Percentiles rank a stretch among this genome's conserved stretches.
These are phyloP conservation scores for Phoma sp. DNA, from an alignment of 2,329 filamentous ascomycete species.

Conservation along the genomic window DNA sequence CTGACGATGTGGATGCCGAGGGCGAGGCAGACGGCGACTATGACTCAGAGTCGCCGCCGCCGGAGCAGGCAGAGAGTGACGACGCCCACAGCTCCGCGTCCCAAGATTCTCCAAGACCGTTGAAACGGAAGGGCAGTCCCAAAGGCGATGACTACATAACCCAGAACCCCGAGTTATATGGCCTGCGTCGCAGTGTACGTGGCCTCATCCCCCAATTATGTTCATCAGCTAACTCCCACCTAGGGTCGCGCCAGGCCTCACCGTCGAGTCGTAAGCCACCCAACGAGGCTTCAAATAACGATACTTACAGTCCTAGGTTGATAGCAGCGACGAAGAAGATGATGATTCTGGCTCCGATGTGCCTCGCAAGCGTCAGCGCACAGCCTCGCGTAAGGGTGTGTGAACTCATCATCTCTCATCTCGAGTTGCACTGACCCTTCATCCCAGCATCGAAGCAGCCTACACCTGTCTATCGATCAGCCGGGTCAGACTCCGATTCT, in stretches of 20 bases:
- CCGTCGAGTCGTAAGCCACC: conserved; percentile 63
- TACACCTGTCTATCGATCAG: conserved; percentile 58
- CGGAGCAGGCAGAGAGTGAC: conserved; percentile 51
- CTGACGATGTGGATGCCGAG: conserved; percentile 57
- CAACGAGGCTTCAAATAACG: conserved; percentile 13
- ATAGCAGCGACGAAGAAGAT: conserved; percentile 69
- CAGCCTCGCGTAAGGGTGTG: conserved; percentile 69
- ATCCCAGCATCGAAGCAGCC: conserved; percentile 60
- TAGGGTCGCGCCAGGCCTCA: conserved; percentile 66
- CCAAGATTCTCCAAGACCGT: conserved; percentile 67
- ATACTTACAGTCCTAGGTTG: conserved; percentile 54
- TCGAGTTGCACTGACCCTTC: conserved; percentile 52
- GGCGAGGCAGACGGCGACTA: conserved; percentile 71
- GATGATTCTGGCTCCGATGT: conserved; percentile 71
- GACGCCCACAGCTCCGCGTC: conserved; percentile 71
- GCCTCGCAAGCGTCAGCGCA: conserved; percentile 69
- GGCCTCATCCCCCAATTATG: conserved; percentile 12
- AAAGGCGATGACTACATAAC: conserved; percentile 85
- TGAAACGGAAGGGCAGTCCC: conserved; percentile 69
- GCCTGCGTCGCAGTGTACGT: conserved; percentile 87
- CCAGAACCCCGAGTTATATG: conserved; percentile 93
- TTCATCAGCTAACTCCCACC: conserved; percentile 41
- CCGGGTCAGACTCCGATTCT: conserved; percentile 66
- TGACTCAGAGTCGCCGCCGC: conserved; percentile 66
- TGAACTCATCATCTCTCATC: conserved; percentile 23